Percentiles rank a stretch among this genome's conserved stretches.
Conservation (phyloP, 2,329 filamentous ascomycete genomes). For the Paecilomyces sp. region DNA sequence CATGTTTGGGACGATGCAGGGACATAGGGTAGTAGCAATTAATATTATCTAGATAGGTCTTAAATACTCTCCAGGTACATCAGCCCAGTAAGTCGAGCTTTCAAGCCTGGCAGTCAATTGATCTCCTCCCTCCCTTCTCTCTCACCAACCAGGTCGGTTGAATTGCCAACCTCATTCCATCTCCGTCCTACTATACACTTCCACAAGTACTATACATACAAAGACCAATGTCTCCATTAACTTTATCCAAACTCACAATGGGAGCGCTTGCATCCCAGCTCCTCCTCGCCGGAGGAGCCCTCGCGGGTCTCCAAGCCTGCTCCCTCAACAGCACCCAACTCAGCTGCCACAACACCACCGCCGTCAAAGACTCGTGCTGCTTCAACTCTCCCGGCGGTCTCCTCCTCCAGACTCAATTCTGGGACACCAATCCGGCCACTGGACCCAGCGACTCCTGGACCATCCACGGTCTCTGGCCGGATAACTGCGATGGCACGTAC, state of each 20-base stretch:
- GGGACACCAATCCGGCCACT: constrained; percentile 49
- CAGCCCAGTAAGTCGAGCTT: no score
- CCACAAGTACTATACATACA: no score
- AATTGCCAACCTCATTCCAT: no score
- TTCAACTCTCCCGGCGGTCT: constrained; percentile 53
- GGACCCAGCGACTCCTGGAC: constrained; percentile 53
- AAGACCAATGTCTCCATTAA: background rate
- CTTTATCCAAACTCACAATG: background rate
- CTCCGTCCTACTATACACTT: no score
- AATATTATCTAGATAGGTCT: no score
- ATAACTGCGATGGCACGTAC: constrained; percentile 52
- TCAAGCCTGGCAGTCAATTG: no score
- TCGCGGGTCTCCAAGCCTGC: constrained; percentile 20
- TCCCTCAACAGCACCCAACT: constrained; percentile 31
- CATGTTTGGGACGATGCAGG: no score
- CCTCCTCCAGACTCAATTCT: constrained; percentile 54
- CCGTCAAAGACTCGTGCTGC: constrained; percentile 47
- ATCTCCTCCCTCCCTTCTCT: no score
- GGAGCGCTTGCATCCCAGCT: background rate
- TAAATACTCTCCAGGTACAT: no score
- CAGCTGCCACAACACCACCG: constrained; percentile 50
- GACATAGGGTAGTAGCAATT: no score
- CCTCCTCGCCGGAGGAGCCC: constrained; percentile 2
- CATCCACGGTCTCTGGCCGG: constrained; percentile 50
- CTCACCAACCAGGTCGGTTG: no score